These are phyloP conservation scores for Pseudogymnoascus sp. DNA, from an alignment of 2,329 filamentous ascomycete species.

Conservation along the genomic window DNA sequence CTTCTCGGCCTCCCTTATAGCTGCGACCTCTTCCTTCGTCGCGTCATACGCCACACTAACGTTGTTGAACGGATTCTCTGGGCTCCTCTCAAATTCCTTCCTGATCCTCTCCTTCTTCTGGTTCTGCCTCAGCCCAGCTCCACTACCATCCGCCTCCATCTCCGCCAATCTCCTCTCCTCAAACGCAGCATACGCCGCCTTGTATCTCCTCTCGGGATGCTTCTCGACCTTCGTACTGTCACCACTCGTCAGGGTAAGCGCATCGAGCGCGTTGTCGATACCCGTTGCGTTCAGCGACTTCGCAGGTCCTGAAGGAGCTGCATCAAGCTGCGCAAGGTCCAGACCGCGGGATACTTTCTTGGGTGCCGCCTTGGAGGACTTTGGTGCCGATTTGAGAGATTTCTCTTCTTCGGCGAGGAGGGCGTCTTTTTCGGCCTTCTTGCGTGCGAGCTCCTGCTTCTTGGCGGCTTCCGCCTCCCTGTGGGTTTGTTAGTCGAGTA, in stretches of 20 bases:
- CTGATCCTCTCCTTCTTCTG: constrained; percentile 76
- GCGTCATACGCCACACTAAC: constrained; percentile 68
- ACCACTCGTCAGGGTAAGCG: constrained; percentile 56
- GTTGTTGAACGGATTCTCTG: constrained; percentile 94
- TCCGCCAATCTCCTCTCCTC: constrained; percentile 75
- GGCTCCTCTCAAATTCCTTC: constrained; percentile 91
- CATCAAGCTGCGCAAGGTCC: constrained; percentile 67
- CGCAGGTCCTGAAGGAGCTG: constrained; percentile 31
- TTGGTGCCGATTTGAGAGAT: constrained; percentile 57
- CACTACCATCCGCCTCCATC: constrained; percentile 72
- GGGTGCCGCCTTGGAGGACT: constrained; percentile 52
- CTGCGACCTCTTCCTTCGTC: constrained; percentile 64
- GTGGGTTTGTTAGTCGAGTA: constrained; percentile 11
- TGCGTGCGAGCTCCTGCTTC: constrained; percentile 70
- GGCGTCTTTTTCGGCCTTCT: constrained; percentile 88
- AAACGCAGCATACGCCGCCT: constrained; percentile 74
- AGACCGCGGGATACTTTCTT: constrained; percentile 62
- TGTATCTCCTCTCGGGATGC: constrained; percentile 80
- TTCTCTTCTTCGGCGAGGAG: constrained; percentile 79
- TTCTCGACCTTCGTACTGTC: constrained; percentile 67
- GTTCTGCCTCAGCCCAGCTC: constrained; percentile 64
- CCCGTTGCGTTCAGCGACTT: constrained; percentile 68
- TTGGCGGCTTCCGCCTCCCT: constrained; percentile 81
- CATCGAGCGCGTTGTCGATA: constrained; percentile 90
- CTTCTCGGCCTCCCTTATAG: constrained; percentile 58